Evolutionary conservation across 1,284 basidiomycete species (phyloP).

Genomic region (Malassezia pachydermatis): DNA sequence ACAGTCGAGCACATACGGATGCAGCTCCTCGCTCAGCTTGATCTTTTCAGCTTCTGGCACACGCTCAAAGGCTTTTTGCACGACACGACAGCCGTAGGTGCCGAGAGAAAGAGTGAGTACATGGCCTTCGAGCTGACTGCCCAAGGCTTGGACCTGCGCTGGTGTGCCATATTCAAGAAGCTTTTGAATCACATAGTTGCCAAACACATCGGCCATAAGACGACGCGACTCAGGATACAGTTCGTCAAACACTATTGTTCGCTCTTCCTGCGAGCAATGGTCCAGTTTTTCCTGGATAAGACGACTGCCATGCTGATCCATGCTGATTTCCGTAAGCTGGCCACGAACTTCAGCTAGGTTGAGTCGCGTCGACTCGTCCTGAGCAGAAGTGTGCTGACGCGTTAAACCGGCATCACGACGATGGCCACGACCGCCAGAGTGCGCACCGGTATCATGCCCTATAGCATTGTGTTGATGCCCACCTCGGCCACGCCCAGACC

Average conservation of each 20-base stretch:
- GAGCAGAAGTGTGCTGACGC: background rate
- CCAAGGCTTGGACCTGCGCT: slow-evolving; percentile 58
- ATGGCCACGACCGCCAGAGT: background rate
- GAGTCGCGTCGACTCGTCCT: slow-evolving; percentile 16
- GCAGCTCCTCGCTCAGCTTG: slow-evolving; percentile 56
- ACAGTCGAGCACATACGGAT: slow-evolving; percentile 70
- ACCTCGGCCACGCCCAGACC: slow-evolving; percentile 1
- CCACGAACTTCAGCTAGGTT: slow-evolving; percentile 67
- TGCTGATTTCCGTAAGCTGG: slow-evolving; percentile 79
- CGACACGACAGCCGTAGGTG: slow-evolving; percentile 76
- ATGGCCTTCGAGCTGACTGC: slow-evolving; percentile 67
- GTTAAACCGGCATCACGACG: background rate
- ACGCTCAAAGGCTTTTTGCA: slow-evolving; percentile 57
- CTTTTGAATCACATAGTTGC: slow-evolving; percentile 91
- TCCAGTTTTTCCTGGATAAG: slow-evolving; percentile 47
- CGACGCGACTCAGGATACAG: slow-evolving; percentile 70
- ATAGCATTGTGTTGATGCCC: too few relatives aligned
- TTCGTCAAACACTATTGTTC: slow-evolving; percentile 67
- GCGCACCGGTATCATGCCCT: background rate
- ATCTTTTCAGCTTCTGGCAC: slow-evolving; percentile 20
- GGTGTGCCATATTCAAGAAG: slow-evolving; percentile 79
- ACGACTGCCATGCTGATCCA: slow-evolving; percentile 80
- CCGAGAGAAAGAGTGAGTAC: slow-evolving; percentile 71
- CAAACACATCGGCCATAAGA: slow-evolving; percentile 87
- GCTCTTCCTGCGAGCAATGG: slow-evolving; percentile 59